phyloP scores from a whole-genome alignment of 2,329 filamentous ascomycete species.

The Seiridium unicorne region DNA sequence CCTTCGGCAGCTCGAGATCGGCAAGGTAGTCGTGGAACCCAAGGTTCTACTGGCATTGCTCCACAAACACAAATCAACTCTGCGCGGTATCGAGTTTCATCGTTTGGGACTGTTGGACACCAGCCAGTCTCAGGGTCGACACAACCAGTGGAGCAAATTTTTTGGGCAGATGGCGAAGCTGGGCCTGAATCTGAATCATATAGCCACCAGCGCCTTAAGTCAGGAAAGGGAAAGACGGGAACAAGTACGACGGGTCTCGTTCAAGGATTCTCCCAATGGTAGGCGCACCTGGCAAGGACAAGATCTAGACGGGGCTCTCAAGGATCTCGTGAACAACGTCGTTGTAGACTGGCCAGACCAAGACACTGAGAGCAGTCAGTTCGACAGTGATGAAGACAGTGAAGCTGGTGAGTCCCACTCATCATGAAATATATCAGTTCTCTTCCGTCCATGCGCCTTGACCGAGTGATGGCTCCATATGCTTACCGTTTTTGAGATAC shows the following conservation, averaged over 20 bases:
- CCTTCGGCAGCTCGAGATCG: slow-evolving; percentile 43
- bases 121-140: slow-evolving; percentile 12
- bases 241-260: neutral
- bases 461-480: too few species aligned
- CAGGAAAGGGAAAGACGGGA: slow-evolving; percentile 20
- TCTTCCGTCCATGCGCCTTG: too few species aligned
- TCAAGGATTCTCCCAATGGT: neutral
- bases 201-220: slow-evolving; percentile 24
- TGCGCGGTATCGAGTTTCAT: slow-evolving; percentile 45
- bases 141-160: slow-evolving; percentile 36
- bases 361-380: slow-evolving; percentile 6
- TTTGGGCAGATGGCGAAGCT: slow-evolving; percentile 32
- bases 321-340: slow-evolving; percentile 20
- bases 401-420: slow-evolving; percentile 9
- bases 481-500: too few species aligned
- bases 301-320: slow-evolving; percentile 34
- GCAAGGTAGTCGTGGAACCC: slow-evolving; percentile 30
- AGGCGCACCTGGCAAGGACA: slow-evolving; percentile 23
- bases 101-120: slow-evolving; percentile 31
- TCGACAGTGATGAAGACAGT: slow-evolving; percentile 10
- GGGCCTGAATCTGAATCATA: slow-evolving; percentile 29
- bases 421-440: neutral
- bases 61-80: slow-evolving; percentile 40
- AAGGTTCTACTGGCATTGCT: slow-evolving; percentile 32
- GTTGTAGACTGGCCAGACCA: slow-evolving; percentile 12